phyloP scores from a whole-genome alignment of 2,329 filamentous ascomycete species.

The Polychaeton citri region DNA sequence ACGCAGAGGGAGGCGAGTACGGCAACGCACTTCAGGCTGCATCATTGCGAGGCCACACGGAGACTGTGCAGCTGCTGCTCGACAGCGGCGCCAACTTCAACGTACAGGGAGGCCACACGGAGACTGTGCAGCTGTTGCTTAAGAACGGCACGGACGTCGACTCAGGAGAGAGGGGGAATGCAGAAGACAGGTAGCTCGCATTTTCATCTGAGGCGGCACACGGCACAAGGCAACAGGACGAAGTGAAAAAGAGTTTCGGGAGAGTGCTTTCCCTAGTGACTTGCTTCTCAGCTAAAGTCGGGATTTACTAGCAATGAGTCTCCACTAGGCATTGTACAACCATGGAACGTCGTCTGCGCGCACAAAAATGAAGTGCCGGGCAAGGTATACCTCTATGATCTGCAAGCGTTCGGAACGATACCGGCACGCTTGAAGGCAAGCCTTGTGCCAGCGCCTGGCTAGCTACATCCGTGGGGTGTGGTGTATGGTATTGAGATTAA shows the following conservation, averaged over 20 bases:
- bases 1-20: slow-evolving; percentile 5
- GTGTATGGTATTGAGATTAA: not conserved
- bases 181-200: not conserved
- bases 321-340: not conserved
- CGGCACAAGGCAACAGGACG: not conserved
- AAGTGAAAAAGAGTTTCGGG: not conserved
- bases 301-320: not conserved
- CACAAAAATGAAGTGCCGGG: not conserved
- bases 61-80: slow-evolving; percentile 13
- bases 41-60: slow-evolving; percentile 11
- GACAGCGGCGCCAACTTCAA: slow-evolving; percentile 14
- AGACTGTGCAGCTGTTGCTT: slow-evolving; percentile 5
- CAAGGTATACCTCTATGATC: slow-evolving; percentile 2
- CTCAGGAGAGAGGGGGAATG: not conserved
- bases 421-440: slow-evolving; percentile 1
- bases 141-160: slow-evolving; percentile 4
- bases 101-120: slow-evolving; percentile 4
- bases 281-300: not conserved
- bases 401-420: slow-evolving; percentile 3
- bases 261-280: not conserved
- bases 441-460: slow-evolving; percentile 4
- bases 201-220: not conserved
- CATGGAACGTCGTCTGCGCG: too few relatives aligned
- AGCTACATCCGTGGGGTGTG: slow-evolving; percentile 2
- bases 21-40: slow-evolving; percentile 13